Percentiles rank a stretch among this genome's conserved stretches.
phyloP scores from a whole-genome alignment of 1,284 basidiomycete genomes.

The Tilletiopsis washingtonensis region DNA sequence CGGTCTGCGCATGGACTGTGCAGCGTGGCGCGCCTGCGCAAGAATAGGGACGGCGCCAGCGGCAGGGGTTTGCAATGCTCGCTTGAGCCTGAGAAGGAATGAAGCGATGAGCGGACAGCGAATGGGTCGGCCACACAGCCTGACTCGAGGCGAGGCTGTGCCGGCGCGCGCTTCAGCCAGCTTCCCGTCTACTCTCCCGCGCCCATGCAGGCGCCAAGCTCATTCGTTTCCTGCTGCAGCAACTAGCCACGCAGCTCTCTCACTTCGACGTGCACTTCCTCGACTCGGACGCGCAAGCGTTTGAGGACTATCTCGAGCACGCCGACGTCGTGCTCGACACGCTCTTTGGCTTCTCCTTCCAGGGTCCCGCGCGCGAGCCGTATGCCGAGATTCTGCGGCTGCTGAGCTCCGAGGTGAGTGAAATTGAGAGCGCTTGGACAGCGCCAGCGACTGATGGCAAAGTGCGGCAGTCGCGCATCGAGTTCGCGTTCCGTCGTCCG shows the following conservation, averaged over 20 bases:
- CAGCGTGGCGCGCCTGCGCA: no score
- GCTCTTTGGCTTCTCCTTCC: constrained; percentile 96
- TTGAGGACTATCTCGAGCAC: constrained; percentile 54
- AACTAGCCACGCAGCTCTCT: constrained; percentile 73
- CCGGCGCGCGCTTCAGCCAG: no score
- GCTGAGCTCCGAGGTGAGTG: constrained; percentile 49
- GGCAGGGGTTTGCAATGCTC: no score
- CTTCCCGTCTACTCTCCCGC: no score
- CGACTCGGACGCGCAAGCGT: constrained; percentile 50
- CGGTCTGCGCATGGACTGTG: no score
- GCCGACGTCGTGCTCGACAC: constrained; percentile 86
- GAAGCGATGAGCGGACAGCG: no score
- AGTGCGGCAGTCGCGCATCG: constrained; percentile 22
- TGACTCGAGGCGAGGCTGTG: no score
- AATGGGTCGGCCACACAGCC: no score
- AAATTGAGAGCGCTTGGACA: no score
- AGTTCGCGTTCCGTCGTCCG: constrained; percentile 21
- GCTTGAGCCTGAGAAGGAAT: no score
- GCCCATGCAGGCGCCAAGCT: background rate
- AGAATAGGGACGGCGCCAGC: no score
- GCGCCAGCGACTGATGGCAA: no score
- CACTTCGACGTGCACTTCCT: constrained; percentile 67
- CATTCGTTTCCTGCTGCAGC: constrained; percentile 48
- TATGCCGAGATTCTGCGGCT: constrained; percentile 70
- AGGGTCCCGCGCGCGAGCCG: constrained; percentile 65